A percentile compares a stretch with the other conserved stretches of the same genome.
These are phyloP conservation scores for Lepidium africanum DNA, from an alignment of 345 rosid species.

Conservation along the genomic window DNA sequence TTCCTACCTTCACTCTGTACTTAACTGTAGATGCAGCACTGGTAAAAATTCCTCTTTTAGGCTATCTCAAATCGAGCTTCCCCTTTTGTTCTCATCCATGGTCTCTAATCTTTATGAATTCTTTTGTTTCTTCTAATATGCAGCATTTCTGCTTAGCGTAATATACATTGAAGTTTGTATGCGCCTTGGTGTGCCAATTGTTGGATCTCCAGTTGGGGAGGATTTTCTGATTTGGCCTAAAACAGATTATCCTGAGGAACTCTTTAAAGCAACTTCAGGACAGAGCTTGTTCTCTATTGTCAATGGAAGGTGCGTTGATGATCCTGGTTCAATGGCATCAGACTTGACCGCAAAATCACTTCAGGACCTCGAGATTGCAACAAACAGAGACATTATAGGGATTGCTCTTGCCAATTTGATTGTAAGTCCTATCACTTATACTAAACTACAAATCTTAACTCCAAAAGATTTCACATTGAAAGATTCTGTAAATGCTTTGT, in stretches of 20 bases:
- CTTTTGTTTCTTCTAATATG: not conserved
- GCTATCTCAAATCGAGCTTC: slow-evolving; percentile 6
- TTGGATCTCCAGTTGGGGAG: slow-evolving; percentile 96
- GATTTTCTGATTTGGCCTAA: slow-evolving; percentile 96
- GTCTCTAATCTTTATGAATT: not conserved
- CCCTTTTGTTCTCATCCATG: not conserved
- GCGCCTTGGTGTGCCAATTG: slow-evolving; percentile 62
- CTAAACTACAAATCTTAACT: not conserved
- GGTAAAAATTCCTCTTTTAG: slow-evolving; percentile 43
- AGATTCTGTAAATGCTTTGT: not conserved
- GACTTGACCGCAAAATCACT: slow-evolving; percentile 80
- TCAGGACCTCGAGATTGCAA: slow-evolving; percentile 69
- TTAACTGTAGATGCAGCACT: slow-evolving; percentile 65
- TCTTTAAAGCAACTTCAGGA: slow-evolving; percentile 69
- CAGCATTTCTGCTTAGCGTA: slow-evolving; percentile 88
- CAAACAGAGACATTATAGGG: slow-evolving; percentile 79
- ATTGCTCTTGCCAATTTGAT: slow-evolving; percentile 92
- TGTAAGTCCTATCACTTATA: slow-evolving; percentile 38
- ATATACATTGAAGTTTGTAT: slow-evolving; percentile 88
- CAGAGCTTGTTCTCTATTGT: slow-evolving; percentile 77
- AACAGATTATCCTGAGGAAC: slow-evolving; percentile 79
- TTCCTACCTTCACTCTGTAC: slow-evolving; percentile 72
- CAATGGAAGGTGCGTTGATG: slow-evolving; percentile 87
- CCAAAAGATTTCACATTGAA: not conserved
- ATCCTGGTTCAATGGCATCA: slow-evolving; percentile 84